Conservation (phyloP, 108 stramenopile species). For the Nitzschia sp. region DNA sequence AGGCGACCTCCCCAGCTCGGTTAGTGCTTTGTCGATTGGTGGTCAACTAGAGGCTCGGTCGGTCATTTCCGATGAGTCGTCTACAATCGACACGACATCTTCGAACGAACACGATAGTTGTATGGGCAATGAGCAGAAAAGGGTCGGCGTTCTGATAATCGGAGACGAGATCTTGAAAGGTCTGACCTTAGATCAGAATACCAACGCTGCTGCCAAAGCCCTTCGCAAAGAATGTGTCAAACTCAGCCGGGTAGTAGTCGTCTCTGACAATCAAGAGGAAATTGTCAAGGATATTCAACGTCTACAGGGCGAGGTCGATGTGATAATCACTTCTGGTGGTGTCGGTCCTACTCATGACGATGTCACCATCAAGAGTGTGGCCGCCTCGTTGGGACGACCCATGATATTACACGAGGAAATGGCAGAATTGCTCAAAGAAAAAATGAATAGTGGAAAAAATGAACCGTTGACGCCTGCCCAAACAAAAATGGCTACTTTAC, state of each 20-base stretch:
- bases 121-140: constrained; percentile 7
- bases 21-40: constrained; percentile 11
- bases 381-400: constrained; percentile 63
- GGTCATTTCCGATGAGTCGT: not conserved
- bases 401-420: constrained; percentile 86
- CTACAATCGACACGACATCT: not conserved
- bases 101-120: constrained; percentile 6
- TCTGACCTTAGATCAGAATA: constrained; percentile 86
- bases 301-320: constrained; percentile 68
- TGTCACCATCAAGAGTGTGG: constrained; percentile 93
- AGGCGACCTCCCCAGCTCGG: not conserved
- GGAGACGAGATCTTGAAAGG: constrained; percentile 97
- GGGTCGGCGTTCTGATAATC: constrained; percentile 84
- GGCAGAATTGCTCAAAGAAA: constrained; percentile 67
- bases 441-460: constrained; percentile 30
- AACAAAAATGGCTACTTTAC: constrained; percentile 83
- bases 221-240: constrained; percentile 76
- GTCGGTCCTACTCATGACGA: constrained; percentile 98
- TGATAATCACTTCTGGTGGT: constrained; percentile 94
- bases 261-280: constrained; percentile 81
- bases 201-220: constrained; percentile 76
- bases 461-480: constrained; percentile 76
- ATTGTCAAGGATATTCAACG: constrained; percentile 81
- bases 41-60: constrained; percentile 9
- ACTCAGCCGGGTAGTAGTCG: constrained; percentile 78